phyloP scores from a whole-genome alignment of 345 rosid genomes.

The Populus ilicifolia region DNA sequence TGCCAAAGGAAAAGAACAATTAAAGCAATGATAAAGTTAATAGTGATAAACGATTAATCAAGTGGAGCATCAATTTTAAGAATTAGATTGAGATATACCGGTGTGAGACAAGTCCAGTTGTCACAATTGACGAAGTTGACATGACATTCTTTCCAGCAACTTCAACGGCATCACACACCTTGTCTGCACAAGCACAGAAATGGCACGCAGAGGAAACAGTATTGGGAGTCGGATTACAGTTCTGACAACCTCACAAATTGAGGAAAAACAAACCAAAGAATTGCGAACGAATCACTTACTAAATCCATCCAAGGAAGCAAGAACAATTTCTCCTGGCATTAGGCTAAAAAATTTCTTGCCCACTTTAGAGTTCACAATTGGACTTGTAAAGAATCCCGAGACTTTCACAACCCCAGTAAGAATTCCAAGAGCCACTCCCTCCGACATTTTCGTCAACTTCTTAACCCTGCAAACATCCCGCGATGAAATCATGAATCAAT shows the following conservation, averaged over 20 bases:
- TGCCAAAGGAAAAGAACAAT: too few species aligned
- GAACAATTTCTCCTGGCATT: conserved; percentile 84
- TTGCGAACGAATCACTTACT: conserved; percentile 46
- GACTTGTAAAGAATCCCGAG: conserved; percentile 67
- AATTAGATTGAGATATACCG: conserved; percentile 35
- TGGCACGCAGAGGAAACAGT: background rate
- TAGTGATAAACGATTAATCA: background rate
- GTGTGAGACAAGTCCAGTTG: conserved; percentile 76
- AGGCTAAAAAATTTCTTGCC: conserved; percentile 81
- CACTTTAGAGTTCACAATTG: conserved; percentile 73
- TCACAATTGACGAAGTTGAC: conserved; percentile 81
- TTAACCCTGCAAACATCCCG: conserved; percentile 56
- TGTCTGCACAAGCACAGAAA: conserved; percentile 25
- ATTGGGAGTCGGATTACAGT: background rate
- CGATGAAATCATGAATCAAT: background rate
- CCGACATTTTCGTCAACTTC: conserved; percentile 79
- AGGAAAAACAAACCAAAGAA: background rate
- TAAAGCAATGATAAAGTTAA: background rate
- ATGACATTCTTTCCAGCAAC: conserved; percentile 87
- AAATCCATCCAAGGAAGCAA: conserved; percentile 93
- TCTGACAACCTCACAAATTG: background rate
- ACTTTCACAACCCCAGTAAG: conserved; percentile 83
- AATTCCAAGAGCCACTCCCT: conserved; percentile 65
- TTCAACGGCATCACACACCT: conserved; percentile 86
- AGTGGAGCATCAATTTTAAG: background rate